Evolutionary conservation across 83 land plant genomes (phyloP), one percentile per base, ranked within the genome.

Genomic region (Picea abies): DNA sequence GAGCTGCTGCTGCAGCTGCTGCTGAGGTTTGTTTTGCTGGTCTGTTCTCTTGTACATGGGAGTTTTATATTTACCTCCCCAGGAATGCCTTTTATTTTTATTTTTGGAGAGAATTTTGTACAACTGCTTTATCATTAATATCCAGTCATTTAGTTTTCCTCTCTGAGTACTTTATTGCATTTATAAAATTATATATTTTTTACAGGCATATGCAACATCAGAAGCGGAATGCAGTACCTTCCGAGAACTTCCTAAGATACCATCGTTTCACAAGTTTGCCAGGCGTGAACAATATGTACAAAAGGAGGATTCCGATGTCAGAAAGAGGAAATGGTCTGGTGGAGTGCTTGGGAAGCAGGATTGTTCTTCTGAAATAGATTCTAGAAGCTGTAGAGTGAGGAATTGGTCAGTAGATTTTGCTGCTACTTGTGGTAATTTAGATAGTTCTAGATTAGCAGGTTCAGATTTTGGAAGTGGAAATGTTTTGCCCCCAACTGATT

Each of bases 1-100:
- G 89, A 65, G 96, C 95, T 81, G 99, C 96, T 56, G 98, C 98
- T 44, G 41, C 82, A 78, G 96, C 95, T 61, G 96, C 95, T 88
- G 96, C 98, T 17, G 82, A 95, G 98, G 98, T 97, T 52, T 81
- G 90, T 84, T 25, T 82, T 60, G 32, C 56, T 83, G 44, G 58
- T 82, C 17, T 75, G n/a, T 26, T 20, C 29, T 26, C 41, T 75
- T 17, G 20, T 20, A 75, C 41, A 37, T 75, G 22, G 32, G 49
- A n/a, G 41, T 20, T 19, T 56, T 56, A 16, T 60, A 26, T 60
- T 63, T 6, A 35, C 11, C 62, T 41, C 22, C 7, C 77, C 4
- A 15, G 26, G 11, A 16, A 39, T 16, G n/a, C 5, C 15, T 29
- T 25, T 17, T 29, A 25, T 39, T 71, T 37, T 37, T 71, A 47